phyloP scores from a whole-genome alignment of 768 basidiomycete genomes.

The Tulasnella sp. region DNA sequence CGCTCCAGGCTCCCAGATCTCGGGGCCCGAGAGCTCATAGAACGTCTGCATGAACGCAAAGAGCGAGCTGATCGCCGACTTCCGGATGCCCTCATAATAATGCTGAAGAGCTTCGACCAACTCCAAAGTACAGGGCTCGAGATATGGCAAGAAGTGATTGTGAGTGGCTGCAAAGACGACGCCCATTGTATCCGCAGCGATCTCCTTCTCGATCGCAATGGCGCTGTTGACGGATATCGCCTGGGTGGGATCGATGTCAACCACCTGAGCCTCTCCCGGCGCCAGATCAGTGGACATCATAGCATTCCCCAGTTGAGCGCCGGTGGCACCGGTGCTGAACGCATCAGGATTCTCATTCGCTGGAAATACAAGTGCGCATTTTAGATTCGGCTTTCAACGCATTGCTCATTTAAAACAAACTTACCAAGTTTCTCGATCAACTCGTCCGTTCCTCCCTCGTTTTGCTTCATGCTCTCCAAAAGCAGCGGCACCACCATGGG shows the following conservation, averaged over 20 bases:
- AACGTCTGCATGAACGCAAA: conserved; percentile 83
- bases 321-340: conserved; percentile 42
- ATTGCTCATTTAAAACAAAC: background rate
- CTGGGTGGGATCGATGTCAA: conserved; percentile 62
- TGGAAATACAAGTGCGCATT: background rate
- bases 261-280: conserved; percentile 46
- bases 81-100: conserved; percentile 96
- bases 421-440: conserved; percentile 23
- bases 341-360: conserved; percentile 25
- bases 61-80: conserved; percentile 78
- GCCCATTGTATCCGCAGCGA: conserved; percentile 92
- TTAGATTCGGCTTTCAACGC: background rate
- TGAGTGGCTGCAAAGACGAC: conserved; percentile 76
- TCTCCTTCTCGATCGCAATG: conserved; percentile 98
- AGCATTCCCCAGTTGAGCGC: conserved; percentile 49
- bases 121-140: conserved; percentile 70
- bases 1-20: conserved; percentile 72
- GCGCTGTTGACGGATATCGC: conserved; percentile 89
- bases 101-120: conserved; percentile 72
- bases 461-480: conserved; percentile 68
- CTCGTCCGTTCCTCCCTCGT: conserved; percentile 58
- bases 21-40: conserved; percentile 74
- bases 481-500: conserved; percentile 78
- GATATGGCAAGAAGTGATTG: conserved; percentile 78
- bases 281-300: conserved; percentile 48